These are phyloP conservation scores for Tuctoria greenei DNA, from an alignment of 176 grass and related monocot genomes.

Conservation along the genomic window DNA sequence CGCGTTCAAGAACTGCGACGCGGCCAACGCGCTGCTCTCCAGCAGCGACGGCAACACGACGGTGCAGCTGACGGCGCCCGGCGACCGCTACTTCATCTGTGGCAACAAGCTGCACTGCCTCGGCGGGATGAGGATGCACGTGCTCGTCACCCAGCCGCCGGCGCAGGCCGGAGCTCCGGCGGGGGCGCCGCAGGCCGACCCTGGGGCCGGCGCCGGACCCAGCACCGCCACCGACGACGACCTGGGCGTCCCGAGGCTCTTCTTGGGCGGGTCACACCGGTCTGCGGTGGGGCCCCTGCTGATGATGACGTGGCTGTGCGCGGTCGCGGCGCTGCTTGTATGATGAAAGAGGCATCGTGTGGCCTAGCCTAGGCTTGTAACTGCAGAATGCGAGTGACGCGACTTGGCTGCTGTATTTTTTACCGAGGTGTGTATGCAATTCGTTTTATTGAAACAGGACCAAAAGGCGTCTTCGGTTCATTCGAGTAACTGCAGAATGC, in stretches of 20 bases:
- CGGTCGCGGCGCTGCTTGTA: neutral
- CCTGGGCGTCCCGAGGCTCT: constrained; percentile 28
- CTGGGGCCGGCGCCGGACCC: neutral
- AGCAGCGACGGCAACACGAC: constrained; percentile 72
- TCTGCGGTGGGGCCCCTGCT: neutral
- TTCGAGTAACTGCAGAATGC: too few species aligned
- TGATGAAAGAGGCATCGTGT: neutral
- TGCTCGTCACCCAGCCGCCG: constrained; percentile 35
- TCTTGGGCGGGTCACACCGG: constrained; percentile 37
- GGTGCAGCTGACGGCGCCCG: constrained; percentile 47
- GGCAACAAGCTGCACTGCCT: constrained; percentile 62
- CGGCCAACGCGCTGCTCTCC: constrained; percentile 34
- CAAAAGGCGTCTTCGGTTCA: too few species aligned
- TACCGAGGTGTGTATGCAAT: too few species aligned
- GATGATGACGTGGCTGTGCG: constrained; percentile 37
- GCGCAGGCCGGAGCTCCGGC: neutral
- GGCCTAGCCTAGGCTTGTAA: too few species aligned
- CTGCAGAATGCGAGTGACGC: too few species aligned
- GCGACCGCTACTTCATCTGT: constrained; percentile 70
- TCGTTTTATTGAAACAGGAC: too few species aligned
- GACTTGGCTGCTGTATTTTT: too few species aligned
- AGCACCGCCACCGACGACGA: constrained; percentile 4
- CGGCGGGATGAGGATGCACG: constrained; percentile 73
- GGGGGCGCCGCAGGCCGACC: neutral
- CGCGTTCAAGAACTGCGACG: constrained; percentile 65